A percentile compares a stretch with the other conserved stretches of the same genome.
phyloP scores from a whole-genome alignment of 2,329 filamentous ascomycete species.

The Trichoderma sp. region DNA sequence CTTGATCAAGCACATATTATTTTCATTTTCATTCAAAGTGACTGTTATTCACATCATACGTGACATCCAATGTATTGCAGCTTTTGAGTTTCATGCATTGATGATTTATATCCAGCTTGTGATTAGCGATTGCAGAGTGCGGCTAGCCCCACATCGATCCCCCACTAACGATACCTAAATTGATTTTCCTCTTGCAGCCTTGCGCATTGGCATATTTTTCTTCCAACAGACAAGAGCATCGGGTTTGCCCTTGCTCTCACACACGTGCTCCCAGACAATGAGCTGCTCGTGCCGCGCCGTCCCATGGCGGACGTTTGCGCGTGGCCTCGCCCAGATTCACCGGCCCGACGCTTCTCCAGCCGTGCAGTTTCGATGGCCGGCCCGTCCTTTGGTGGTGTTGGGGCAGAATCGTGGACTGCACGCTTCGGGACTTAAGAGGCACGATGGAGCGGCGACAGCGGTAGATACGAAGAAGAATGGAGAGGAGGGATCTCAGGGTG shows the following conservation, averaged over 20 bases:
- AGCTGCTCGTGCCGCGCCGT: slow-evolving; percentile 47
- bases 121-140: background rate
- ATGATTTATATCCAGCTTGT: background rate
- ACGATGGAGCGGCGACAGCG: slow-evolving; percentile 22
- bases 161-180: slow-evolving; percentile 2
- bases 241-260: background rate
- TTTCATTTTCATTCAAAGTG: background rate
- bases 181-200: slow-evolving; percentile 10
- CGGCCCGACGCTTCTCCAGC: slow-evolving; percentile 27
- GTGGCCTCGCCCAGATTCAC: slow-evolving; percentile 44
- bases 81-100: background rate
- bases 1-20: background rate
- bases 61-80: background rate
- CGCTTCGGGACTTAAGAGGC: slow-evolving; percentile 23
- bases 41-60: no score
- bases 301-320: slow-evolving; percentile 48
- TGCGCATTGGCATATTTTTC: background rate
- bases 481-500: slow-evolving; percentile 19
- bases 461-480: slow-evolving; percentile 11
- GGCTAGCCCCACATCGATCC: slow-evolving; percentile 3
- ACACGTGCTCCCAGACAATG: slow-evolving; percentile 35
- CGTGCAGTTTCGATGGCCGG: background rate
- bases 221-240: background rate
- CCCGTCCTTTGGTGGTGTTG: slow-evolving; percentile 15
- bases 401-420: slow-evolving; percentile 28